Conservation (phyloP, 257 asterid genomes). For the Ehretia macrophylla region DNA sequence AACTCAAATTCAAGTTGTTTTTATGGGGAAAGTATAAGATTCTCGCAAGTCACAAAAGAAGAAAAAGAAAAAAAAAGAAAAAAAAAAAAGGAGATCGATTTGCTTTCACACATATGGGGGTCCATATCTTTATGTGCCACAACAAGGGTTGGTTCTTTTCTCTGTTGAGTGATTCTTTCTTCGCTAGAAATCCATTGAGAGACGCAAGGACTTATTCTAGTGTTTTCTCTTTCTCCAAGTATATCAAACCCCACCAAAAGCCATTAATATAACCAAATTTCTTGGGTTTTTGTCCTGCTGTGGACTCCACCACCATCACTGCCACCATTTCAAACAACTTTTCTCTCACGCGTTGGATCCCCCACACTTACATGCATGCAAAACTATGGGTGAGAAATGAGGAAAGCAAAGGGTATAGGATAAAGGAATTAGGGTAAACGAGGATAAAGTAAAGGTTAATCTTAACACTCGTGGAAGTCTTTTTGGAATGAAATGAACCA, state of each 20-base stretch:
- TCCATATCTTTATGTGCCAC: constrained; percentile 49
- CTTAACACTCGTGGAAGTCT: no score
- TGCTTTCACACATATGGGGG: constrained; percentile 34
- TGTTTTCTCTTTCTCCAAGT: background rate
- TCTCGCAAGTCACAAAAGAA: no score
- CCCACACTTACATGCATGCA: no score
- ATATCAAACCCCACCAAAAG: constrained; percentile 9
- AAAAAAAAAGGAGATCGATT: background rate
- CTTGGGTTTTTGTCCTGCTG: constrained; percentile 6
- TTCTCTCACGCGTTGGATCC: no score
- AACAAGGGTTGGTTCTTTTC: constrained; percentile 38
- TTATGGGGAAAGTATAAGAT: no score
- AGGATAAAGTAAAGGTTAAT: no score
- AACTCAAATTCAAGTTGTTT: no score
- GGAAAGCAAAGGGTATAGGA: no score
- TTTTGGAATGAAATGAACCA: no score
- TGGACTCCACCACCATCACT: constrained; percentile 15
- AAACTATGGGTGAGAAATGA: no score
- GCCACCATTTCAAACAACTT: background rate
- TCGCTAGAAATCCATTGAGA: constrained; percentile 44
- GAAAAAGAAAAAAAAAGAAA: background rate
- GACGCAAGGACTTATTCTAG: constrained; percentile 26
- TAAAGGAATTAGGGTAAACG: no score
- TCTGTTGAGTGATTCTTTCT: constrained; percentile 47
- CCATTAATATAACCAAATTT: constrained; percentile 11